phyloP scores from a whole-genome alignment of 805 yeast species.

The Lachancea nothofagi region DNA sequence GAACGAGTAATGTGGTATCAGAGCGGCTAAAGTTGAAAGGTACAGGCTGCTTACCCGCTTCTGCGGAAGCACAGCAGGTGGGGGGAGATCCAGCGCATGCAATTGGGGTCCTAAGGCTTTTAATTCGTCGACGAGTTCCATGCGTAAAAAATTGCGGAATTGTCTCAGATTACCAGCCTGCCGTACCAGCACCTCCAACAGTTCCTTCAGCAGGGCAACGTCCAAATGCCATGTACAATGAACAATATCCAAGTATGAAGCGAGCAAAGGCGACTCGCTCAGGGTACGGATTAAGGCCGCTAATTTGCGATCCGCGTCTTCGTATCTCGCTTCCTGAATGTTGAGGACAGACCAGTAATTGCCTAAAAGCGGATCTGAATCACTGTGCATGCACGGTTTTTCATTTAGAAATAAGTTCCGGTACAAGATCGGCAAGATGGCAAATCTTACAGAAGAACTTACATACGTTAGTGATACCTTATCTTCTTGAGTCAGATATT shows the following conservation, averaged over 20 bases:
- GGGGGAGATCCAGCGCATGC: constrained; percentile 22
- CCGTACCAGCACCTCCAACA: constrained; percentile 16
- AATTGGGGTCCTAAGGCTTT: constrained; percentile 14
- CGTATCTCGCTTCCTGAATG: constrained; percentile 11
- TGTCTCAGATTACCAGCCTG: constrained; percentile 18
- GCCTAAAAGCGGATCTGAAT: constrained; percentile 22
- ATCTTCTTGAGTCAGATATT: constrained; percentile 23
- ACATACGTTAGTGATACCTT: constrained; percentile 25
- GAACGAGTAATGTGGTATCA: constrained; percentile 14
- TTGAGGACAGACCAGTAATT: constrained; percentile 26
- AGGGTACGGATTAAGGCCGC: constrained; percentile 21
- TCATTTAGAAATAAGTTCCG: constrained; percentile 25
- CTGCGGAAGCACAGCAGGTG: constrained; percentile 24
- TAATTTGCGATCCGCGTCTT: constrained; percentile 15
- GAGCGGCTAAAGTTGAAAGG: constrained; percentile 1
- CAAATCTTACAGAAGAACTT: constrained; percentile 14
- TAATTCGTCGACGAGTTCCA: constrained; percentile 15
- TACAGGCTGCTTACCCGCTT: constrained; percentile 3
- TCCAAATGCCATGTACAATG: constrained; percentile 31
- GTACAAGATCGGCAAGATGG: constrained; percentile 21
- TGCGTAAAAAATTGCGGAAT: constrained; percentile 25
- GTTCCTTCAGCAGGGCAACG: constrained; percentile 13
- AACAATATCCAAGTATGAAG: constrained; percentile 21
- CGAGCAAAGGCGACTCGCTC: constrained; percentile 15
- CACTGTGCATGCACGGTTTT: constrained; percentile 22